Base-by-base conservation (phyloP, 164 flowering plant genomes). In the Euptelea pleiosperma region DNA sequence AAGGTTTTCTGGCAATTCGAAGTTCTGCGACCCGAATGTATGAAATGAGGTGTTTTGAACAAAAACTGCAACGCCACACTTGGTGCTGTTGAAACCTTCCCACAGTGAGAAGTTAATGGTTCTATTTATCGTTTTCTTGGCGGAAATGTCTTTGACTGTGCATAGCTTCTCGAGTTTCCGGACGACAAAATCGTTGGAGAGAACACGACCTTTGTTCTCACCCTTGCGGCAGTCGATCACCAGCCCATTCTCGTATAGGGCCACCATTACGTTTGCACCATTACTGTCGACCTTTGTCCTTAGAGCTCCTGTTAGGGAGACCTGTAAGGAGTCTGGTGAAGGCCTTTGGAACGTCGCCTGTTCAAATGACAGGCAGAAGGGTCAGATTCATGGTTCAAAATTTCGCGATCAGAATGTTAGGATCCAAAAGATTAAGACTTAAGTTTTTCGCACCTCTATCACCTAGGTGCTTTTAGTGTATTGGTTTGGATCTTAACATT, bases 201-300 rank as follows among this genome's bases (percentile, higher is more conserved):
- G 68, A 25, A 89, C 82, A 0, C 80, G 75, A n/a, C 88, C 98
- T 73, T 75, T 76, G 87, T 92, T 92, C 70, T 73, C 95, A 18
- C 96, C 98, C 35, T 50, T 63, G 0, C 66, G 67, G 58, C 90
- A 82, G 64, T 89, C 82, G 0, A 83, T 89, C 65, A 87, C 79
- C 60, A 79, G 42, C 6, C 85, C 82, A 28, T 45, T 80, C 69
- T 92, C 93, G 63, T 89, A 83, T 8, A 92, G 62, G 0, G 89
- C 96, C 62, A 84, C 91, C 87, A 92, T 83, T 10, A 92, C 57
- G n/a, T 81, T 76, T 14, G 66, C 86, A 0, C 86, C 89, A 2
- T 70, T 30, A 14, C 56, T 31, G 52, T 87, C 95, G 11, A 82
- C 68, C 67, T 85, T 89, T 3, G 64, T 61, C 68, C 92, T 73